phyloP scores from a whole-genome alignment of 176 grass and related monocot species.

The Eleusine indica region DNA sequence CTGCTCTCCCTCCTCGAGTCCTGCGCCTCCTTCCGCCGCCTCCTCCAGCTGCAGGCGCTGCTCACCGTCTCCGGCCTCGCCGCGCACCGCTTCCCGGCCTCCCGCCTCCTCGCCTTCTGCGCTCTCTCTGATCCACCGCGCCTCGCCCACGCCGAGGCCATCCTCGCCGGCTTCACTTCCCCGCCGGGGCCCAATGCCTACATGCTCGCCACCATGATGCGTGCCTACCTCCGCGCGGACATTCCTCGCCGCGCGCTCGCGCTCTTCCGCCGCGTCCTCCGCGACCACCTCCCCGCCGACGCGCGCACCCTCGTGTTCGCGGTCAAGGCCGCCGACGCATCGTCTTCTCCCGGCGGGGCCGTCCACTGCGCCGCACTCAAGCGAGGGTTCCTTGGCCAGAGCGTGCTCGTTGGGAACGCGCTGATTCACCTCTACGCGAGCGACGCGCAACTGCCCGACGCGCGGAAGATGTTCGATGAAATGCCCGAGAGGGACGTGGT shows the following conservation, averaged over 20 bases:
- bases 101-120: conserved; percentile 70
- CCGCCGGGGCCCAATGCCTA: conserved; percentile 53
- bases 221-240: conserved; percentile 56
- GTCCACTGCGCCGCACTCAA: conserved; percentile 51
- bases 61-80: conserved; percentile 62
- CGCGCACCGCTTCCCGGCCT: conserved; percentile 63
- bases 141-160: conserved; percentile 38
- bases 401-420: conserved; percentile 52
- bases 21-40: conserved; percentile 60
- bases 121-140: conserved; percentile 60
- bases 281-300: conserved; percentile 38
- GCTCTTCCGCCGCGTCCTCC: conserved; percentile 50
- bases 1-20: conserved; percentile 67
- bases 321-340: conserved; percentile 33
- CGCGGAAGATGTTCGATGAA: conserved; percentile 49
- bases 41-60: conserved; percentile 67
- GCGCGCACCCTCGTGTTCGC: conserved; percentile 64
- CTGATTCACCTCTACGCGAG: conserved; percentile 43
- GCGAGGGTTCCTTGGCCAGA: conserved; percentile 38
- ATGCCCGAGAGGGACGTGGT: conserved; percentile 59
- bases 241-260: conserved; percentile 30
- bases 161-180: conserved; percentile 35
- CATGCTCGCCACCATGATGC: conserved; percentile 67
- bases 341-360: conserved; percentile 10
- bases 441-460: not conserved